Percentiles rank a stretch among this genome's conserved stretches.
phyloP scores from a whole-genome alignment of 2,329 filamentous ascomycete species.

The Fusarium penzigii region DNA sequence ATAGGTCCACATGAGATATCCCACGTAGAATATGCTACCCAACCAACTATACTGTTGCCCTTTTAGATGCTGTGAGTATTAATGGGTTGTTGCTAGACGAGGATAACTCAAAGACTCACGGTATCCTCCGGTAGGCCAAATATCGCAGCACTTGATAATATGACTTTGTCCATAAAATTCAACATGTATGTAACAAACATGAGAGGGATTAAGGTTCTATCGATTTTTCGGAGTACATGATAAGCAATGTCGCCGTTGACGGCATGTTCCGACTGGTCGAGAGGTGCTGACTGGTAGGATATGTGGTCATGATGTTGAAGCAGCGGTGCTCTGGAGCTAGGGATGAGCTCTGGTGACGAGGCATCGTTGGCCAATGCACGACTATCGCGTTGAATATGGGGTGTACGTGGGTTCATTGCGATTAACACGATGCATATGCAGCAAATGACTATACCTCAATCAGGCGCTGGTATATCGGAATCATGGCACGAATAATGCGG shows the following conservation, averaged over 20 bases:
- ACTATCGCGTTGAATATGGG: not conserved
- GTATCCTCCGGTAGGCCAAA: slow-evolving; percentile 56
- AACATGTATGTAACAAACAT: slow-evolving; percentile 59
- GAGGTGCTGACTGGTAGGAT: not conserved
- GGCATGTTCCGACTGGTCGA: not conserved
- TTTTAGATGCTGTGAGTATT: slow-evolving; percentile 20
- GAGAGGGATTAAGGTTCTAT: slow-evolving; percentile 54
- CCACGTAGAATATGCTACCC: slow-evolving; percentile 41
- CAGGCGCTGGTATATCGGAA: too few species aligned
- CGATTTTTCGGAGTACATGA: slow-evolving; percentile 55
- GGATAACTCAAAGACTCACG: slow-evolving; percentile 13
- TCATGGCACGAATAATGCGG: too few species aligned
- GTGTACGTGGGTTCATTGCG: too few species aligned
- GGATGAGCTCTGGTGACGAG: not conserved
- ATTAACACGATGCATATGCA: too few species aligned
- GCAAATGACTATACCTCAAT: too few species aligned
- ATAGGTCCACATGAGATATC: slow-evolving; percentile 53
- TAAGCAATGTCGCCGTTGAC: slow-evolving; percentile 22
- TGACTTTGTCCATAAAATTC: slow-evolving; percentile 64
- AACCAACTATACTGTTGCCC: slow-evolving; percentile 67
- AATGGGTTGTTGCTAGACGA: too few species aligned
- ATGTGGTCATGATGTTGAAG: not conserved
- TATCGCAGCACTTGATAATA: slow-evolving; percentile 55
- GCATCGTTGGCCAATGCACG: not conserved
- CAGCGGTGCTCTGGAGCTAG: slow-evolving; percentile 6